These are phyloP conservation scores for Coniferiporia sulphurascens DNA, from an alignment of 1,284 basidiomycete genomes.

Conservation along the genomic window DNA sequence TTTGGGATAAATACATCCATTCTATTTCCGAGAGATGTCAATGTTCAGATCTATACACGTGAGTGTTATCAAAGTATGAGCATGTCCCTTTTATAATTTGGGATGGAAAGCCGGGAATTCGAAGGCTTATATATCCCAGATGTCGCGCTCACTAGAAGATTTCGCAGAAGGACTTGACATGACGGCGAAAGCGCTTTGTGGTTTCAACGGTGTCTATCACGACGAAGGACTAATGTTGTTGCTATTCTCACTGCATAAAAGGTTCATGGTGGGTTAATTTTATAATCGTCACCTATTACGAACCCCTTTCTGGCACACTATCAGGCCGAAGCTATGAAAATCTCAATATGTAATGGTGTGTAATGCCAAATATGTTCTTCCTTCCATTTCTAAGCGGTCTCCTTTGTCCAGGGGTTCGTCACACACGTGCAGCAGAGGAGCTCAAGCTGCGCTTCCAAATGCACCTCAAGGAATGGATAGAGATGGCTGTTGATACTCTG, in stretches of 20 bases:
- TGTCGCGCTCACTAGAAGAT: not conserved
- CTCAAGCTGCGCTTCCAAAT: not conserved
- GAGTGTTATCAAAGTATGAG: no score
- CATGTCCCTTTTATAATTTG: no score
- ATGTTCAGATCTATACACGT: not conserved
- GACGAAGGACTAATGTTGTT: constrained; percentile 3
- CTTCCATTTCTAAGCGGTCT: not conserved
- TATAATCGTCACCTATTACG: not conserved
- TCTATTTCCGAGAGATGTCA: not conserved
- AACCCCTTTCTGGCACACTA: no score
- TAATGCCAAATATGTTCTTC: not conserved
- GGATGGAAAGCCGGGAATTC: not conserved
- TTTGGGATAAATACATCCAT: not conserved
- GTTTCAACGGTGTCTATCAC: not conserved
- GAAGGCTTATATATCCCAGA: not conserved
- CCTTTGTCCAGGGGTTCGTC: not conserved
- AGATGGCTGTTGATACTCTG: not conserved
- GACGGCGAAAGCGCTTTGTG: not conserved
- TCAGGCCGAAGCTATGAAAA: not conserved
- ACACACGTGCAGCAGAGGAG: not conserved
- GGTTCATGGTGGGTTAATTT: not conserved
- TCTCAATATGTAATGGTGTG: not conserved
- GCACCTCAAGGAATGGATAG: not conserved
- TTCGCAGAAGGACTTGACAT: constrained; percentile 1
- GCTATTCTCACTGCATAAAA: not conserved